A percentile compares a stretch with the other conserved stretches of the same genome.
phyloP scores from a whole-genome alignment of 768 basidiomycete genomes.

The Cystobasidium ongulense region DNA sequence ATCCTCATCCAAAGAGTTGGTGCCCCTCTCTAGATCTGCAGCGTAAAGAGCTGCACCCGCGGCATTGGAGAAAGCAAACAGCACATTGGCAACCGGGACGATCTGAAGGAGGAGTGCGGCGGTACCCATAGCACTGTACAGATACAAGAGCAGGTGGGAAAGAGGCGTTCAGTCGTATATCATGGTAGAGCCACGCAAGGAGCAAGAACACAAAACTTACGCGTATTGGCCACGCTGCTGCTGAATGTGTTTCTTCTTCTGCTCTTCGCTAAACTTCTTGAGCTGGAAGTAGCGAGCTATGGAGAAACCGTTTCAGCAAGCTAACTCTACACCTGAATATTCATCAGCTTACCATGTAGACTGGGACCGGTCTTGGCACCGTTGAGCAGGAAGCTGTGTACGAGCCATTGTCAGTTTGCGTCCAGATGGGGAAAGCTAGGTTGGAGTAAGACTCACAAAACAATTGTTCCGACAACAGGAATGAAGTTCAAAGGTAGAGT shows the following conservation, averaged over 20 bases:
- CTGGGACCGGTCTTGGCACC: constrained; percentile 16
- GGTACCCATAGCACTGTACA: constrained; percentile 48
- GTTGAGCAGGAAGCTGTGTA: neutral
- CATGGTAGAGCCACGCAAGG: neutral
- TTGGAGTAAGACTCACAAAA: constrained; percentile 52
- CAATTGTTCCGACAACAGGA: constrained; percentile 58
- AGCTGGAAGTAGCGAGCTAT: constrained; percentile 64
- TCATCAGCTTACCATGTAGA: neutral
- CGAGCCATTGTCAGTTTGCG: neutral
- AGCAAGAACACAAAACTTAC: constrained; percentile 49
- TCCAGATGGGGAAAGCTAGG: constrained; percentile 39
- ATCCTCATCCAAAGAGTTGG: neutral
- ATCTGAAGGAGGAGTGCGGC: constrained; percentile 57
- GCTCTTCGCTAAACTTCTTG: constrained; percentile 52
- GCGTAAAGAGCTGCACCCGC: constrained; percentile 70
- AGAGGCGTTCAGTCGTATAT: neutral
- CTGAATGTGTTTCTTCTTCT: constrained; percentile 51
- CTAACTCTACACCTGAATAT: neutral
- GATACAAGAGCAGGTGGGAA: neutral
- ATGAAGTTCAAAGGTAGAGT: constrained; percentile 63
- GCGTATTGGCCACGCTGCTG: constrained; percentile 57
- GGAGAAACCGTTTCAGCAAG: constrained; percentile 42
- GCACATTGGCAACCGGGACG: constrained; percentile 56
- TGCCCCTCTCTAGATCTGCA: constrained; percentile 54
- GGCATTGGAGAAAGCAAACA: constrained; percentile 58